These are phyloP conservation scores for Daldinia eschscholtzii DNA, from an alignment of 2,329 filamentous ascomycete genomes.

Conservation along the genomic window DNA sequence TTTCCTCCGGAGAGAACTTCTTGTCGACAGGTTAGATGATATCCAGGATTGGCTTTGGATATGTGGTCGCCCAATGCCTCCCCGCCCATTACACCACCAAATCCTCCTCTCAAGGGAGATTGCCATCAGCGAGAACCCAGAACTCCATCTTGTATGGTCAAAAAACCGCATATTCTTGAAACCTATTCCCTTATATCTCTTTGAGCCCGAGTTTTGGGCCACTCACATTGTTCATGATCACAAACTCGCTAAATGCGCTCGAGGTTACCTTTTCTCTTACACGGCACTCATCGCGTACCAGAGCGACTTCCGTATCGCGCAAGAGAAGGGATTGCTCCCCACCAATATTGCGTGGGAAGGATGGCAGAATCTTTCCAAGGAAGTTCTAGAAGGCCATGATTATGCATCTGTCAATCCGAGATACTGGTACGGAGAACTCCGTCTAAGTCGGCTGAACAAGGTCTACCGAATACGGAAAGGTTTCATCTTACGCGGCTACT, in stretches of 20 bases:
- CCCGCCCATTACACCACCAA: constrained; percentile 56
- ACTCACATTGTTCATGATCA: constrained; percentile 41
- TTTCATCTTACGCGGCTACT: constrained; percentile 48
- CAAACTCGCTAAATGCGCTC: constrained; percentile 51
- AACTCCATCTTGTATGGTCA: constrained; percentile 58
- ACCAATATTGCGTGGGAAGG: constrained; percentile 52
- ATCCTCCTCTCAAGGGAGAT: constrained; percentile 53
- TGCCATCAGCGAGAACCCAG: constrained; percentile 54
- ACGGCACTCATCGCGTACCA: constrained; percentile 54
- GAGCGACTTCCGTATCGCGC: constrained; percentile 56
- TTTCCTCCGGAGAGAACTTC: constrained; percentile 51
- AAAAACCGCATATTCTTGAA: constrained; percentile 56
- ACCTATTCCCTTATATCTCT: constrained; percentile 57
- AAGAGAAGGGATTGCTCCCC: constrained; percentile 54
- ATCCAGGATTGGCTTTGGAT: constrained; percentile 52
- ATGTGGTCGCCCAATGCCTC: constrained; percentile 54
- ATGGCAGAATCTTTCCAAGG: constrained; percentile 53
- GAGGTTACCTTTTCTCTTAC: constrained; percentile 57
- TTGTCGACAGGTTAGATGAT: constrained; percentile 50
- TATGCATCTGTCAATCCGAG: constrained; percentile 52
- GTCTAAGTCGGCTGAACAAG: constrained; percentile 56
- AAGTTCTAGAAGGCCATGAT: constrained; percentile 47
- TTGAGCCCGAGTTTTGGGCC: constrained; percentile 55
- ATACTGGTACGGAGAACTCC: constrained; percentile 59
- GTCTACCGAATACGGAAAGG: constrained; percentile 55